Base-by-base conservation (phyloP, 768 basidiomycete species). In the Boletus vermiculosoides region DNA sequence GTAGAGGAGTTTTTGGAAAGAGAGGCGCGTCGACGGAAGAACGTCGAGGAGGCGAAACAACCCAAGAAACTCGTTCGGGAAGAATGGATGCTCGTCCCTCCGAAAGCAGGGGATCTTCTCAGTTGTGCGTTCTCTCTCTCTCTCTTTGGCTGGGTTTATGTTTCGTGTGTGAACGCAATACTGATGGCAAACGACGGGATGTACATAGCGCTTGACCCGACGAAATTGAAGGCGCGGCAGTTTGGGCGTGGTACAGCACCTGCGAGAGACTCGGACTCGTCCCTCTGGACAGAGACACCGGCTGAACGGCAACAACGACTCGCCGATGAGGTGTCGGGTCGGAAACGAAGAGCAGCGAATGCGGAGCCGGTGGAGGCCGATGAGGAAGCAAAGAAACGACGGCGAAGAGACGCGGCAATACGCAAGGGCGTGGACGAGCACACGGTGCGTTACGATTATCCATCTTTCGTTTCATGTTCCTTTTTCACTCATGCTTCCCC, bases 21-120 rank as follows among this genome's bases (percentile, higher is more conserved):
- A 52, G 95, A 99, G 71, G 90, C 90, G 65, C 82, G 86, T 57
- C 77, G 90, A 59, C 75, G 82, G 54, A 86, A 89, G 63, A 77
- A 84, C 56, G 76, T 85, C 33, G 89, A 93, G 84, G 93, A 90
- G 77, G 88, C 86, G 2, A 74, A 78, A 12, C 87, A 88, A 63
- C 90, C 90, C 12, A 94, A 93, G 71, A 80, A 82, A 39, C 76
- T 85, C 39, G 77, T 92, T 71, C 84, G 97, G 42, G 92, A 98
- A 20, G 94, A 95, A 71, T 99, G 97, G 97, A 99, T 99, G 97
- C 80, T 98, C 45, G 88, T 90, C 1, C 96, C 96, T 2, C 96
- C 97, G 0, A 84, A 87, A 20, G 83, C 86, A 1, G 86, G 90
- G 2, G 90, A 90, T 59, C 72, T 96, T 13, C 78, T 95, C 5